Evolutionary conservation across 805 yeast species (phyloP).

Genomic region (Saccharomycopsis microspora): DNA sequence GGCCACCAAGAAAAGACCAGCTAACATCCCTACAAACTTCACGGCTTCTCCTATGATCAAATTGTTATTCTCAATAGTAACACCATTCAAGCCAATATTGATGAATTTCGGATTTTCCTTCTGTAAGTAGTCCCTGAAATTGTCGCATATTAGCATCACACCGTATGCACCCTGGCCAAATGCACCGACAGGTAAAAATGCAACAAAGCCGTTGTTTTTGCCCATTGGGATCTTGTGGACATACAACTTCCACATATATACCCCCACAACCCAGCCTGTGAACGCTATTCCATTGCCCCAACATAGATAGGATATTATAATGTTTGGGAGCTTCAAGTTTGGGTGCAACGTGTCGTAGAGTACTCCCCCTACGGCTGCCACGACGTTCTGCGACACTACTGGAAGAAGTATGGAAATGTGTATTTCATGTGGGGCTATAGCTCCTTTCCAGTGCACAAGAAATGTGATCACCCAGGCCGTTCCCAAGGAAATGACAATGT

Average conservation of each 20-base stretch:
- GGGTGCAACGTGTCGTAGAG: constrained; percentile 34
- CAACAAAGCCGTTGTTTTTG: constrained; percentile 43
- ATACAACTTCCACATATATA: constrained; percentile 50
- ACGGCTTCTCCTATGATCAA: constrained; percentile 19
- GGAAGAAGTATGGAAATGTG: constrained; percentile 58
- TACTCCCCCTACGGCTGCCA: constrained; percentile 57
- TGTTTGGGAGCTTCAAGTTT: constrained; percentile 38
- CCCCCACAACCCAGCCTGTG: constrained; percentile 41
- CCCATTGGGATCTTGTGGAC: constrained; percentile 44
- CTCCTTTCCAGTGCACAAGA: constrained; percentile 29
- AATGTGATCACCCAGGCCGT: constrained; percentile 55
- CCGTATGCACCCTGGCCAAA: constrained; percentile 79
- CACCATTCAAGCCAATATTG: constrained; percentile 3
- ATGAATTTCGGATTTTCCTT: constrained; percentile 17
- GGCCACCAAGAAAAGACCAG: constrained; percentile 35
- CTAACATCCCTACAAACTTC: constrained; percentile 25
- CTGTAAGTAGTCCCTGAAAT: constrained; percentile 21
- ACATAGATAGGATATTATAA: constrained; percentile 42
- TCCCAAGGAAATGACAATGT: constrained; percentile 38
- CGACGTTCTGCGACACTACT: constrained; percentile 71
- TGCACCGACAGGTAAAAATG: constrained; percentile 73
- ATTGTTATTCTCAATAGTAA: constrained; percentile 17
- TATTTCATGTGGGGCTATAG: constrained; percentile 28
- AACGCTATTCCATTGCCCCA: constrained; percentile 62
- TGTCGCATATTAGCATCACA: constrained; percentile 41